Base-by-base conservation (phyloP, 805 yeast species). In the Tetrapisispora namnaoensis region DNA sequence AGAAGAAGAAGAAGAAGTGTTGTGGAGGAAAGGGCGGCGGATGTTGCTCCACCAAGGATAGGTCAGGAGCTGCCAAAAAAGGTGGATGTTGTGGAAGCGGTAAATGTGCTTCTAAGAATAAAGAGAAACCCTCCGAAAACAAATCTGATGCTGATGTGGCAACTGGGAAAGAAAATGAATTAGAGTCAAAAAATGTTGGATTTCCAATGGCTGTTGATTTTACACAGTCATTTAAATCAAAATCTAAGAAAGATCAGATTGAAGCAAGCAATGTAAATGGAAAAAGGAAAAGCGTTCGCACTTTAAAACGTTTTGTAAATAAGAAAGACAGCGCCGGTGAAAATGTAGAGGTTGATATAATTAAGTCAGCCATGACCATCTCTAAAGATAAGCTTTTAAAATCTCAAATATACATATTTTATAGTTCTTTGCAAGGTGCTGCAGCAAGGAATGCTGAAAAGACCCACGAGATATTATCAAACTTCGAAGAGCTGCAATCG, bases 391-490 rank as follows among this genome's bases (percentile, higher is more conserved):
- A 71, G 21, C 62, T 79, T 38, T 55, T 73, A 28, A 76, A 76
- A 28, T 76, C 88, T 0, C 80, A 81, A 48, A 70, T 83, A 37
- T 73, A 76, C 50, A 76, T 89, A 3, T 86, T 89, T 57, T 89
- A 85, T 66, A 83, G 96, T 9, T 83, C 96, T 0, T 69, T 89
- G 50, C 90, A 95, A 3, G 96, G 96, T 11, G 71, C 95, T 0
- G 77, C 95, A 0, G 81, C 82, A 56, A 71, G 85, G 54, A 76
- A 80, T 28, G 96, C 96, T 1, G 70, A 69, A 17, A 60, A 65
- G 16, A 67, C 88, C 17, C 58, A 65, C 32, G 71, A 71, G 1
- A 66, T 65, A 34, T 61, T 82, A 13, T 46, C 51, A 2, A 52
- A 37, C 3, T 27, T 60, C 18, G 50, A 53, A 34, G 63, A 53